Base-by-base conservation (phyloP, 1,139 yeast species). In the Meyerozyma sp. region DNA sequence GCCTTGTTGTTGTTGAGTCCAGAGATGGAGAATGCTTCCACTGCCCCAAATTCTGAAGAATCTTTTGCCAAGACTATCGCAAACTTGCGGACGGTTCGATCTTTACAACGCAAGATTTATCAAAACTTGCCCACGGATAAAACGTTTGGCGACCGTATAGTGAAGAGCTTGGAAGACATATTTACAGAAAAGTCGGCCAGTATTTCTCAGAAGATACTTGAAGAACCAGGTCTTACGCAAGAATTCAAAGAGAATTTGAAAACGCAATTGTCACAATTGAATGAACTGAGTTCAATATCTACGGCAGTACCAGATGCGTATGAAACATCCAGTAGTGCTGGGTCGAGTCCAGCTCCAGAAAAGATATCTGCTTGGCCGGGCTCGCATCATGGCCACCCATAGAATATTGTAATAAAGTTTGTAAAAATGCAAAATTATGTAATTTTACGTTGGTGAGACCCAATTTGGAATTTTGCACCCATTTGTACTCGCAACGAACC, bases 321-420 rank as follows among this genome's bases (percentile, higher is more conserved):
- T 14, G 59, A 57, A 29, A 50, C 53, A 1, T 47, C 51, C 3
- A 53, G 57, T 27, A 62, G 65, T 40, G 48, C 62, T 40, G 59
- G 64, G 4, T 54, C 65, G 1, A 63, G 67, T 6, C 69, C 72
- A 5, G 58, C 59, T 9, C 73, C 73, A 1, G 75, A 72, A 43
- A 63, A 59, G 42, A 68, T 81, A 8, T 66, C 77, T 32, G 87
- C 87, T 0, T 81, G 87, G 87, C 87, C 87, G 0, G 85, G 86
- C 0, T 72, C 80, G 5, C 73, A 81, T 49, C 85, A 80, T 55
- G 84, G 84, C 0, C 87, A 81, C 55, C 86, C 86, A 8, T 74
- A 49, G 55, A 27, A 23, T 29, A 2, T 9, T 34, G 9, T 32
- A 14, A 13, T 20, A 8, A 18, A 10, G 7, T 18, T 10, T 10